Evolutionary conservation across 352 stramenopile species (phyloP).

Genomic region (Phytophthora brassicae): DNA sequence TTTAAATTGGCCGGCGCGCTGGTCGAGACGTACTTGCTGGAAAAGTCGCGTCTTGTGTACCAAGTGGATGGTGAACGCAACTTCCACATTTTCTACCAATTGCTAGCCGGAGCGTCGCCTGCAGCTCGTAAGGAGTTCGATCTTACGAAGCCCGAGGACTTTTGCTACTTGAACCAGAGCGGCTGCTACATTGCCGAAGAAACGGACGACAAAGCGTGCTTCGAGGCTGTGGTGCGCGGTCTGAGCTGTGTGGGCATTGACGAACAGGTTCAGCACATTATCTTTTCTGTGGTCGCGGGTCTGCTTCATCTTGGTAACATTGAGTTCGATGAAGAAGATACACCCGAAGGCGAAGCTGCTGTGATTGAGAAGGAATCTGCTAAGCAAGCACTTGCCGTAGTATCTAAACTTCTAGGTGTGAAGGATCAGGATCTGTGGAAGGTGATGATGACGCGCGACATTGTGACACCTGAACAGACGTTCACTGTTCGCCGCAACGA

Average conservation of each 20-base stretch:
- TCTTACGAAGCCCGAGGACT: conserved; percentile 83
- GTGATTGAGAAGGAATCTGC: conserved; percentile 73
- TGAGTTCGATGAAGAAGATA: conserved; percentile 91
- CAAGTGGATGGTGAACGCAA: conserved; percentile 92
- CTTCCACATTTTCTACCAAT: conserved; percentile 96
- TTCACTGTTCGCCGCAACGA: conserved; percentile 83
- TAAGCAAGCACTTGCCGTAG: conserved; percentile 55
- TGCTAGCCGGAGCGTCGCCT: conserved; percentile 70
- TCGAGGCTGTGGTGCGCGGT: conserved; percentile 67
- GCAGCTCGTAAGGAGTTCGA: conserved; percentile 60
- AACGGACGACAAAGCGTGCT: conserved; percentile 89
- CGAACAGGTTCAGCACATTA: conserved; percentile 61
- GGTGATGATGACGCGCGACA: conserved; percentile 87
- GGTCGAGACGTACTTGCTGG: conserved; percentile 87
- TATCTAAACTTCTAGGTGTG: conserved; percentile 72
- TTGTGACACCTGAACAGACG: conserved; percentile 82
- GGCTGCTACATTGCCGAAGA: conserved; percentile 92
- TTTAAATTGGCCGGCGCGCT: conserved; percentile 87
- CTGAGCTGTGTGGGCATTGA: conserved; percentile 81
- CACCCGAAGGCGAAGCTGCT: conserved; percentile 71
- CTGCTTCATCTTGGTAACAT: conserved; percentile 97
- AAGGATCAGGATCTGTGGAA: conserved; percentile 59
- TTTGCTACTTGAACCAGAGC: conserved; percentile 94
- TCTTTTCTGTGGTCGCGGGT: conserved; percentile 93
- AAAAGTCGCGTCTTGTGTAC: conserved; percentile 88